Evolutionary conservation across 441 rosid species (phyloP).

Genomic region (Adansonia gregorii): DNA sequence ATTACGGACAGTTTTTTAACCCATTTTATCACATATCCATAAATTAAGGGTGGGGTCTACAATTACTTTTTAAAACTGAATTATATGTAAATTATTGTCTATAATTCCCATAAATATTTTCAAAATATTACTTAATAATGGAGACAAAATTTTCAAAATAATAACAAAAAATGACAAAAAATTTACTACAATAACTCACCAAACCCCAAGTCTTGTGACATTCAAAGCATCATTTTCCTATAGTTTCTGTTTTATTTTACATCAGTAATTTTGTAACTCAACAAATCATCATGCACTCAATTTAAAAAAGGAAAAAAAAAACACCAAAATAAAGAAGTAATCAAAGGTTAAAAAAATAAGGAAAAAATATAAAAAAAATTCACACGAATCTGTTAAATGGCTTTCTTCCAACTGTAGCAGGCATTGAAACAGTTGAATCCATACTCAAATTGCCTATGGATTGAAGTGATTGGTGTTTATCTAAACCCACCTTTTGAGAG

Average conservation of each 20-base stretch:
- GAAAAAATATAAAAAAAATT: constrained; percentile 33
- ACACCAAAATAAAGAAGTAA: constrained; percentile 24
- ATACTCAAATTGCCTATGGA: constrained; percentile 77
- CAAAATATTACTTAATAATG: too few relatives aligned
- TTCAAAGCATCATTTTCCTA: constrained; percentile 43
- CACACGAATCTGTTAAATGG: constrained; percentile 98
- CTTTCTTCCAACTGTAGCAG: constrained; percentile 71
- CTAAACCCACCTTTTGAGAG: constrained; percentile 47
- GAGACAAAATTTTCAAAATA: too few relatives aligned
- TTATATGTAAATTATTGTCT: too few relatives aligned
- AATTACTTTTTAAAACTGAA: too few relatives aligned
- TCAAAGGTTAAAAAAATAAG: constrained; percentile 31
- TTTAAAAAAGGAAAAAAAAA: constrained; percentile 30
- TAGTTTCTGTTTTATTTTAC: constrained; percentile 44
- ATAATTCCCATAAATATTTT: too few relatives aligned
- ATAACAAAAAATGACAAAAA: not conserved
- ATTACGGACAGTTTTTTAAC: too few relatives aligned
- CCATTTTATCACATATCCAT: too few relatives aligned
- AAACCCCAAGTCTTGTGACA: constrained; percentile 26
- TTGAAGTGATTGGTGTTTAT: constrained; percentile 60
- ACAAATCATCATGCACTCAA: constrained; percentile 45
- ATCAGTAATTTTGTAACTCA: constrained; percentile 37
- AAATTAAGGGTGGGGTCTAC: too few relatives aligned
- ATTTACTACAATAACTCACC: constrained; percentile 6
- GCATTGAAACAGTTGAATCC: constrained; percentile 81